These are phyloP conservation scores for Panaeolus cyanescens DNA, from an alignment of 768 basidiomycete genomes.

Conservation along the genomic window DNA sequence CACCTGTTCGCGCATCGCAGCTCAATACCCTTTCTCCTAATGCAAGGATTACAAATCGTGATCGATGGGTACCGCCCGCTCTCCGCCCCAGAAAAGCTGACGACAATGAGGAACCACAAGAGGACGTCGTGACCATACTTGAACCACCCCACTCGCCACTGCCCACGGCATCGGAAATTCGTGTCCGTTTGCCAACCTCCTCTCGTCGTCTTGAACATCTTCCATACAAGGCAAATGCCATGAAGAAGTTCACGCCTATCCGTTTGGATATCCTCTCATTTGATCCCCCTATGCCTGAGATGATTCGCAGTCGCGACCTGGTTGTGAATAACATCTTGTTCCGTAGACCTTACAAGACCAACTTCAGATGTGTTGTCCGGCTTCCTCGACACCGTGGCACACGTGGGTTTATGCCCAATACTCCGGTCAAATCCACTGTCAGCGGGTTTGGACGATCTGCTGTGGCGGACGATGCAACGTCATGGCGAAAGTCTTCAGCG, in stretches of 20 bases:
- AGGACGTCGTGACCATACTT: conserved; percentile 48
- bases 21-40: conserved; percentile 18
- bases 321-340: conserved; percentile 70
- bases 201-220: conserved; percentile 46
- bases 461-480: conserved; percentile 39
- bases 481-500: conserved; percentile 44
- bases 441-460: conserved; percentile 45
- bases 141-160: conserved; percentile 42
- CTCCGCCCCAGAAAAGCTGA: conserved; percentile 41
- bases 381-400: conserved; percentile 41
- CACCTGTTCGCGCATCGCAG: conserved; percentile 19
- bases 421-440: conserved; percentile 23
- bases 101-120: conserved; percentile 35
- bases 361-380: conserved; percentile 39
- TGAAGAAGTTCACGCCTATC: conserved; percentile 39
- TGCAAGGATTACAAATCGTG: conserved; percentile 29
- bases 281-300: conserved; percentile 69
- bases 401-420: conserved; percentile 30
- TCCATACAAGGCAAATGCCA: conserved; percentile 46
- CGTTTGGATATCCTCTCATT: conserved; percentile 73
- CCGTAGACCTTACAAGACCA: conserved; percentile 45
- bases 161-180: conserved; percentile 44
- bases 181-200: conserved; percentile 50
- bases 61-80: conserved; percentile 63
- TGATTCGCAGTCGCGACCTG: conserved; percentile 55